phyloP scores from a whole-genome alignment of 495 filamentous ascomycete species.

The Lepraria neglecta region DNA sequence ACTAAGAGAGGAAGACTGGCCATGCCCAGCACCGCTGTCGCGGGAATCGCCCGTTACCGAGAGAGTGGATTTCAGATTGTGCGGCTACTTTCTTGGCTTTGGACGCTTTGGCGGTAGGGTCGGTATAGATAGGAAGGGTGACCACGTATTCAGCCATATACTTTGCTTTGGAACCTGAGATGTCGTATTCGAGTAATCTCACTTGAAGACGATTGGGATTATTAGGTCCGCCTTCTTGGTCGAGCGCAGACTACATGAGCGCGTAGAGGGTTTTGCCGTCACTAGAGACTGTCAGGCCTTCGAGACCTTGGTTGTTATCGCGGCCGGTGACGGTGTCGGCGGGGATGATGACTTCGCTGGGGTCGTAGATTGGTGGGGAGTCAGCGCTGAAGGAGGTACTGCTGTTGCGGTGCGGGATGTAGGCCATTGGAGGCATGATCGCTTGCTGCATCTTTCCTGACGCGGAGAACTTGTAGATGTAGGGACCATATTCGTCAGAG shows the following conservation, averaged over 20 bases:
- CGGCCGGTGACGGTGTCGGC: constrained; percentile 57
- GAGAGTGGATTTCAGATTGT: constrained; percentile 63
- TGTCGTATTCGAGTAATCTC: constrained; percentile 59
- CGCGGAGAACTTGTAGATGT: constrained; percentile 59
- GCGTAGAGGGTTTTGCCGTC: constrained; percentile 62
- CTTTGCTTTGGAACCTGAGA: constrained; percentile 35
- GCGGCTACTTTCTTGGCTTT: constrained; percentile 49
- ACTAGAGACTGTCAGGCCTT: constrained; percentile 58
- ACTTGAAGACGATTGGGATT: constrained; percentile 49
- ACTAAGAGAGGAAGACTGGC: constrained; percentile 45
- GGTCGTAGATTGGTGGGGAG: constrained; percentile 58
- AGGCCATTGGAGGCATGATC: constrained; percentile 60
- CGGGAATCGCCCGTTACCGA: constrained; percentile 60
- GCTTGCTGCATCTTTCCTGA: constrained; percentile 57
- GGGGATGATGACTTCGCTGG: constrained; percentile 39
- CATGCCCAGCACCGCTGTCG: constrained; percentile 57
- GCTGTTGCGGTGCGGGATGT: constrained; percentile 61
- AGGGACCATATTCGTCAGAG: constrained; percentile 75
- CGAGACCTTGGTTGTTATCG: constrained; percentile 72
- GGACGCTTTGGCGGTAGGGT: constrained; percentile 34
- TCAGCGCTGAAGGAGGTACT: constrained; percentile 52
- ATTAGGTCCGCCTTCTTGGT: constrained; percentile 59
- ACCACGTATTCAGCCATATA: constrained; percentile 64
- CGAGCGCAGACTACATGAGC: constrained; percentile 60
- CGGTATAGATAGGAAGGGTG: constrained; percentile 53